Evolutionary conservation across 2,329 filamentous ascomycete genomes (phyloP), one percentile per base, ranked within the genome.

Genomic region (Calycina marina): DNA sequence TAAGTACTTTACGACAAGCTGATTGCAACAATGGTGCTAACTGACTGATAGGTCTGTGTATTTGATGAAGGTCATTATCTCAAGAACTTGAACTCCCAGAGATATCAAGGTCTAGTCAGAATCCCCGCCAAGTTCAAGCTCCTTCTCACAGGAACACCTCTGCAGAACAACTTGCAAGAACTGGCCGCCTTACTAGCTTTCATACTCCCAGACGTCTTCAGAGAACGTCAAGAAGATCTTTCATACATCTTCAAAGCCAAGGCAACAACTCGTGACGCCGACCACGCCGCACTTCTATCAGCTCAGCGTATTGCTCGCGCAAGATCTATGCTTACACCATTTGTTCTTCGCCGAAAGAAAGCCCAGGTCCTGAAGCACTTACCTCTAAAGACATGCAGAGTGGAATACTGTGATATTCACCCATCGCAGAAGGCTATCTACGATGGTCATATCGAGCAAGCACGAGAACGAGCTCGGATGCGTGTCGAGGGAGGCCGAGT

Each of bases 131-230:
- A 72, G n/a, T 94, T 90, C 66, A 76, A 85, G 40, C 69, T 98
- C 31, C 65, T 98, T 4, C 68, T 98, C 15, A 83, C 77, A 16
- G 90, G 90, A 25, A 98, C 90, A 0, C 90, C 90, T 0, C 67
- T 98, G 2, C 83, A 92, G 54, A 92, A 98, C 58, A 96, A 96
- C 52, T 63, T 98, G 13, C 77, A 88, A 50, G 90, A 98, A 57
- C 72, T 98, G 48, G 78, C 85, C 25, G 81, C 85, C 2, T 69
- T 98, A 10, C 69, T 98, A 9, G 83, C 78, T n/a, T 96, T 98
- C 51, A 85, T 98, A 48, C 78, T 96, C 55, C 90, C 90, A 0
- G 60, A 70, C 5, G 68, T 96, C 20, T 98, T 98, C 53, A 63
- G 70, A 6, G 69, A 77, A 20, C 74, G 78, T 41, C 73, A 79